Evolutionary conservation across 208 protist genomes (phyloP).

Genomic region (Entamoeba histolytica): DNA sequence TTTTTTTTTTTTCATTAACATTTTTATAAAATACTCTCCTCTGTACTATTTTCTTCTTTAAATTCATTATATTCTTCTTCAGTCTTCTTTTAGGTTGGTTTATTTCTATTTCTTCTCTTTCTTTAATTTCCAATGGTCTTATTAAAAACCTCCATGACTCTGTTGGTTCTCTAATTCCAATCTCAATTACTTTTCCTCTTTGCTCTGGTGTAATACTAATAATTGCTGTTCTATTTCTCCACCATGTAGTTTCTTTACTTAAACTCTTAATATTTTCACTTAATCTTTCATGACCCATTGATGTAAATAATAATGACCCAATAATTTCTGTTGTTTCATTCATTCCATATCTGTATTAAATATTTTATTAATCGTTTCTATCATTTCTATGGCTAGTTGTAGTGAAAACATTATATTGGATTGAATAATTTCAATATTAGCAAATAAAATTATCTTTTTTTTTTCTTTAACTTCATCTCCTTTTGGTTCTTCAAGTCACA

Average conservation of each 20-base stretch:
- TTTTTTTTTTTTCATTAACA: not conserved
- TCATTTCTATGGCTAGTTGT: not conserved
- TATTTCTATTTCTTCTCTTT: not conserved
- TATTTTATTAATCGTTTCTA: not conserved
- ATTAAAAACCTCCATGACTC: not conserved
- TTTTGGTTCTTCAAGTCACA: not conserved
- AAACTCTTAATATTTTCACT: not conserved
- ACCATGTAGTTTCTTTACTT: not conserved
- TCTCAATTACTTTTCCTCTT: not conserved
- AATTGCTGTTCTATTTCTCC: not conserved
- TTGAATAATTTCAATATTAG: not conserved
- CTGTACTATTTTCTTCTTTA: not conserved
- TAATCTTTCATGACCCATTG: not conserved
- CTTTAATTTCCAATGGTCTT: not conserved
- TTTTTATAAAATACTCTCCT: not conserved
- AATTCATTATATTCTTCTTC: not conserved
- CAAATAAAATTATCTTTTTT: not conserved
- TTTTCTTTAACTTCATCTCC: not conserved
- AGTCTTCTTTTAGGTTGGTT: not conserved
- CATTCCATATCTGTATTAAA: not conserved
- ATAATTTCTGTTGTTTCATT: not conserved
- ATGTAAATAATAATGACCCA: not conserved
- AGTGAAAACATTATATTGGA: not conserved
- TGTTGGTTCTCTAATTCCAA: not conserved
- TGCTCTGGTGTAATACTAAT: not conserved